Evolutionary conservation across 345 rosid genomes (phyloP).

Genomic region (Erucastrum elatum): DNA sequence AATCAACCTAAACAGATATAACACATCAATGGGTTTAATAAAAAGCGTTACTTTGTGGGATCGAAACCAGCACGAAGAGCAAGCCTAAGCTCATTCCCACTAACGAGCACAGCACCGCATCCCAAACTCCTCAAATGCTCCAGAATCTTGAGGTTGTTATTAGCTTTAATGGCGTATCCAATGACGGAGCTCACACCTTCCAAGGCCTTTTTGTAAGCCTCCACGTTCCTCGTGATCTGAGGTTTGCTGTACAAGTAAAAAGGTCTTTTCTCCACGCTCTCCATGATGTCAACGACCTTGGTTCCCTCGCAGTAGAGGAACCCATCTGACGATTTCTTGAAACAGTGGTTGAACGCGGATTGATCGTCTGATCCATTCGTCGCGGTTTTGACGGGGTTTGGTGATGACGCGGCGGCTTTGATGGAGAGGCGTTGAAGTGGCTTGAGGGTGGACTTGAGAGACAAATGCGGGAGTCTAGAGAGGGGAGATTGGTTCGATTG

Average conservation of each 20-base stretch:
- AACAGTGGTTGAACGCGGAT: constrained; percentile 64
- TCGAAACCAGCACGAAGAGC: constrained; percentile 92
- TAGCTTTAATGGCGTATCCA: constrained; percentile 93
- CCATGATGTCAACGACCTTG: constrained; percentile 81
- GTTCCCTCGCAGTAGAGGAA: constrained; percentile 79
- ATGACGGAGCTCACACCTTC: constrained; percentile 69
- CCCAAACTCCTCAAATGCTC: constrained; percentile 90
- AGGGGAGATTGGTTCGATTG: constrained; percentile 43
- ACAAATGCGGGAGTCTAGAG: constrained; percentile 39
- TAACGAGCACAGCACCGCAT: constrained; percentile 91
- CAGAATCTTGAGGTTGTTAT: constrained; percentile 87
- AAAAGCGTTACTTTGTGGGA: constrained; percentile 67
- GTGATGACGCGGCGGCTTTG: constrained; percentile 54
- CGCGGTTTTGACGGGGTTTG: constrained; percentile 42
- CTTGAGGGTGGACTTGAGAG: constrained; percentile 39
- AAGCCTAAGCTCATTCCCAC: constrained; percentile 93
- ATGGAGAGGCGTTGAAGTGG: constrained; percentile 46
- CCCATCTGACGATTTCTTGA: constrained; percentile 75
- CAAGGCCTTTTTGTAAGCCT: constrained; percentile 76
- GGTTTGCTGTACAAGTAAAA: constrained; percentile 89
- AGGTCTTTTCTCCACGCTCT: constrained; percentile 75
- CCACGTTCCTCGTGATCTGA: constrained; percentile 80
- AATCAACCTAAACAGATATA: neutral
- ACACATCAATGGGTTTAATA: neutral
- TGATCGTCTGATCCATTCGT: constrained; percentile 12